Conservation (phyloP, 108 stramenopile genomes). For the Skeletonema costatum region DNA sequence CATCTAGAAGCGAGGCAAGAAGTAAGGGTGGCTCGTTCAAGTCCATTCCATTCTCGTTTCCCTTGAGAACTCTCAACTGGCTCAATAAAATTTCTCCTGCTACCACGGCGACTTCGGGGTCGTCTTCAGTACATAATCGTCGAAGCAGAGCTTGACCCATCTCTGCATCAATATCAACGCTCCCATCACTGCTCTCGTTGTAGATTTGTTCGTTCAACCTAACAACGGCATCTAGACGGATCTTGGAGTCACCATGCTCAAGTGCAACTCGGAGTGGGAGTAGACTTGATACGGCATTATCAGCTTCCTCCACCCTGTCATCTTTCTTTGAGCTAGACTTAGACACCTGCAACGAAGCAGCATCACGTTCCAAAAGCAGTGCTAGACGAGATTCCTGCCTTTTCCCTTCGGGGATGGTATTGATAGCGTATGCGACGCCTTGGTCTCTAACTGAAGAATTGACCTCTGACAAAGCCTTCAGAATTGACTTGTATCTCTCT, state of each 20-base stretch:
- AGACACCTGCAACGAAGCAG: conserved; percentile 3
- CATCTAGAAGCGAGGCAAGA: conserved; percentile 12
- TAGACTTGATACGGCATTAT: conserved; percentile 20
- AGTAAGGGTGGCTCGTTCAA: not conserved
- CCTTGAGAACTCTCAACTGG: conserved; percentile 19
- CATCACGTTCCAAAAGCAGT: conserved; percentile 23
- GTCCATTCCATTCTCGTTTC: conserved; percentile 2
- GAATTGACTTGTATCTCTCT: conserved; percentile 28
- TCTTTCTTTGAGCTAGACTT: not conserved
- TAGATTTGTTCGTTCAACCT: conserved; percentile 37
- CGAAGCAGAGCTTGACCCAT: conserved; percentile 60
- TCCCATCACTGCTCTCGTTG: conserved; percentile 1
- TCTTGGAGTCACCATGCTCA: conserved; percentile 64
- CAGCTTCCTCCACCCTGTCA: conserved; percentile 6
- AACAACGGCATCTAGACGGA: conserved; percentile 66
- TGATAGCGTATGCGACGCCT: conserved; percentile 43
- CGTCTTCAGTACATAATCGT: conserved; percentile 58
- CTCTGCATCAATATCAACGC: conserved; percentile 28
- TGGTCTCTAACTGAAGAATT: conserved; percentile 31
- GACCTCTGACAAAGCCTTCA: conserved; percentile 23
- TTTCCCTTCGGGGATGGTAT: conserved; percentile 5
- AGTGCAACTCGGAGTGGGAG: conserved; percentile 75
- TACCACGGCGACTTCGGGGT: conserved; percentile 52
- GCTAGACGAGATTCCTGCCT: conserved; percentile 28
- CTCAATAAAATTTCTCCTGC: conserved; percentile 52